A percentile compares a stretch with the other conserved stretches of the same genome.
Evolutionary conservation across 805 yeast species (phyloP).

Genomic region (Metschnikowia bowlesiae): DNA sequence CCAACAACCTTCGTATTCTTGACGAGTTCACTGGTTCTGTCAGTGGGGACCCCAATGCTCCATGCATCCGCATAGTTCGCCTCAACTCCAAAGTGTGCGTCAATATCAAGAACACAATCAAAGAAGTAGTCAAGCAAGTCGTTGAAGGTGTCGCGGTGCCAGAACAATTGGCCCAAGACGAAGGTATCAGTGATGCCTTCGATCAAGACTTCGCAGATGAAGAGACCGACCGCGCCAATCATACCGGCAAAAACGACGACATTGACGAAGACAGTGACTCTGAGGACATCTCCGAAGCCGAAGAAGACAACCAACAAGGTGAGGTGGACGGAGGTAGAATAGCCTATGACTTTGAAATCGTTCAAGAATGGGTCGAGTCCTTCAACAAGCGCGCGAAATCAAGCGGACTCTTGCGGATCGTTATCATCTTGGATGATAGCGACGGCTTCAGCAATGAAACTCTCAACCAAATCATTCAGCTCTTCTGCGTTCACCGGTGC

Average conservation of each 20-base stretch:
- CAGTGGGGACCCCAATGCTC: constrained; percentile 4
- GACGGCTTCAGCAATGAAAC: constrained; percentile 32
- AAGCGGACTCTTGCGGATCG: constrained; percentile 16
- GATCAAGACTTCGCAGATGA: constrained; percentile 10
- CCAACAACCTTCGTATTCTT: constrained; percentile 36
- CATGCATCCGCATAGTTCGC: constrained; percentile 20
- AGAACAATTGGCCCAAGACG: not conserved
- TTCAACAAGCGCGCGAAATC: constrained; percentile 7
- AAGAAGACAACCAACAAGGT: constrained; percentile 16
- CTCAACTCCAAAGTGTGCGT: constrained; percentile 30
- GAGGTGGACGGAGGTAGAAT: constrained; percentile 22
- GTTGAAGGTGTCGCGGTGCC: constrained; percentile 7
- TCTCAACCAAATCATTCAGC: constrained; percentile 32
- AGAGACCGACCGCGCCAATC: not conserved
- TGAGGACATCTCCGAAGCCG: constrained; percentile 11
- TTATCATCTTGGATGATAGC: constrained; percentile 35
- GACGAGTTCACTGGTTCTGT: constrained; percentile 29
- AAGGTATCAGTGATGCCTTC: not conserved
- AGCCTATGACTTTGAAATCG: constrained; percentile 34
- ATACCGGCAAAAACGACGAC: constrained; percentile 8
- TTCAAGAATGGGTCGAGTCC: constrained; percentile 28
- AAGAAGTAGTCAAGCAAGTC: constrained; percentile 33
- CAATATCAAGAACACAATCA: constrained; percentile 30
- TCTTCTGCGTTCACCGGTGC: constrained; percentile 23
- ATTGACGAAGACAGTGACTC: constrained; percentile 10